Percentiles rank a stretch among this genome's conserved stretches.
These are phyloP conservation scores for Pestalotiopsis sp. DNA, from an alignment of 2,329 filamentous ascomycete species.

Conservation along the genomic window DNA sequence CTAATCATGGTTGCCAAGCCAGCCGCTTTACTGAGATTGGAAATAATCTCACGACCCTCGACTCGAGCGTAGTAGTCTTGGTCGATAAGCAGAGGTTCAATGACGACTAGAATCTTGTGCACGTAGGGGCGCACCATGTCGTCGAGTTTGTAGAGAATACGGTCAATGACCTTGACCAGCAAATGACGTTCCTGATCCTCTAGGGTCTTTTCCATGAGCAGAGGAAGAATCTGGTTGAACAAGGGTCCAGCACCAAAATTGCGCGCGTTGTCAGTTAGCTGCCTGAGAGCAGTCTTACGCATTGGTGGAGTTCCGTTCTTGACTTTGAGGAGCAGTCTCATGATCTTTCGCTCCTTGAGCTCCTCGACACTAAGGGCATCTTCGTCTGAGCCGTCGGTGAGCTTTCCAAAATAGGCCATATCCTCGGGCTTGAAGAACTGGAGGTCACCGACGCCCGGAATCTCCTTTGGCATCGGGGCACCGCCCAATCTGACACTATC, in stretches of 20 bases:
- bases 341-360: constrained; percentile 97
- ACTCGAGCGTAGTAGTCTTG: constrained; percentile 99
- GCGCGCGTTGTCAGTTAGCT: constrained; percentile 95
- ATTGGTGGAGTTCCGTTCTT: constrained; percentile 99
- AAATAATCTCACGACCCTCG: constrained; percentile 98
- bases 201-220: constrained; percentile 97
- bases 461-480: constrained; percentile 92
- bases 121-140: constrained; percentile 95
- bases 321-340: constrained; percentile 94
- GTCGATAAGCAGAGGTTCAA: constrained; percentile 97
- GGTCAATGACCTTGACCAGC: constrained; percentile 98
- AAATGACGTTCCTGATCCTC: constrained; percentile 98
- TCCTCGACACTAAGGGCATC: constrained; percentile 91
- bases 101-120: constrained; percentile 98
- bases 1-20: constrained; percentile 99
- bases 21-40: constrained; percentile 94
- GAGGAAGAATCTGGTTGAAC: constrained; percentile 95
- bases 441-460: constrained; percentile 91
- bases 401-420: constrained; percentile 98
- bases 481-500: constrained; percentile 81
- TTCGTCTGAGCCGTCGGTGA: constrained; percentile 92
- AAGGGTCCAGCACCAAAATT: constrained; percentile 92
- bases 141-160: constrained; percentile 97
- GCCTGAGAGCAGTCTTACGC: constrained; percentile 95
- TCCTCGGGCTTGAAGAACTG: constrained; percentile 99